Base-by-base conservation (phyloP, 139 green algal genomes). In the Spirogloea muscicola region DNA sequence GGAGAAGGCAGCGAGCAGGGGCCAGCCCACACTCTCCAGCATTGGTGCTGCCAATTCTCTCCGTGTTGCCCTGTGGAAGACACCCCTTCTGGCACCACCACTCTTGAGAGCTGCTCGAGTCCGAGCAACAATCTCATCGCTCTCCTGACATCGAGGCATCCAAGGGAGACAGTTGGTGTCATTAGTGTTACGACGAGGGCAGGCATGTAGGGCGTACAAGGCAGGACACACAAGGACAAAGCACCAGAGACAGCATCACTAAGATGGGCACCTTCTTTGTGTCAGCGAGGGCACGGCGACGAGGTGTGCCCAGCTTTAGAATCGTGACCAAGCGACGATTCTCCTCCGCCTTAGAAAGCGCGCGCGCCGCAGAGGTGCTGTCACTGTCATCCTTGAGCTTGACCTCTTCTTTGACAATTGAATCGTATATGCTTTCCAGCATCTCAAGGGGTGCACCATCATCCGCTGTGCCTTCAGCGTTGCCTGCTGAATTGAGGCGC, bases 321-420 rank as follows among this genome's bases (percentile, higher is more conserved):
- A 79, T 60, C 2, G 21, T 72, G 13, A 79, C 62, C 25, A 79
- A 27, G 31, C 57, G 27, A 37, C 49, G 49, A 36, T 29, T 70
- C 64, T 77, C 72, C 49, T 77, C 69, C 29, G 36, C 38, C 5
- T 49, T 38, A 9, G 7, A 37, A 7, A 62, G 16, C 59, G 18
- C 42, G n/a, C 46, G 60, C 42, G 25, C 68, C 16, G 38, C 52
- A 31, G 3, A 10, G 21, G n/a, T 9, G 7, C 31, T 36, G 48
- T 43, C 33, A 67, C 16, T 38, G 38, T 80, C 75, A 48, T 89
- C 84, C 81, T 92, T 92, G 85, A 98, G 93, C 84, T 96, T 95
- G 84, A 99, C 97, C 82, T 98, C 94, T 72, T 98, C 91, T 67
- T 39, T 87, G 2, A 91, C 76, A 58, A 99, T 98, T 69, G 91